Evolutionary conservation across 2,329 filamentous ascomycete genomes (phyloP).

Genomic region (Xylariomycetidae sp.): DNA sequence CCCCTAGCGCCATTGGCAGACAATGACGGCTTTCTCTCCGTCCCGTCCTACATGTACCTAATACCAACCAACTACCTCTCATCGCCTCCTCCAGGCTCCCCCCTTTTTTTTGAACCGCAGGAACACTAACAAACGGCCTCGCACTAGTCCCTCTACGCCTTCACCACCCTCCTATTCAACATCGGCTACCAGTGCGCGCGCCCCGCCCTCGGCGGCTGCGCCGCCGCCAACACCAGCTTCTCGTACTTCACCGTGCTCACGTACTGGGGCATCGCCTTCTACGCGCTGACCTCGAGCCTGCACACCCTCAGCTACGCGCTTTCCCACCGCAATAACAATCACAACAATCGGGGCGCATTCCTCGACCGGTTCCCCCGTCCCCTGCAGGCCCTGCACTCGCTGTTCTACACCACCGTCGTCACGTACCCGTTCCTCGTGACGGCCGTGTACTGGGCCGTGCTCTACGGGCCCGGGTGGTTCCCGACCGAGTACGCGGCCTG

Average conservation of each 20-base stretch:
- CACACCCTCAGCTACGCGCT: conserved; percentile 67
- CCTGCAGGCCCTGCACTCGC: conserved; percentile 60
- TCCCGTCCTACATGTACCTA: too few relatives aligned
- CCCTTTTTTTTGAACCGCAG: too few relatives aligned
- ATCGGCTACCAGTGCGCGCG: conserved; percentile 62
- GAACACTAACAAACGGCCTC: too few relatives aligned
- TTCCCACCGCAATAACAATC: too few relatives aligned
- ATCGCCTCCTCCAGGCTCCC: too few relatives aligned
- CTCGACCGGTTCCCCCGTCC: conserved; percentile 56
- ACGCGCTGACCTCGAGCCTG: conserved; percentile 61
- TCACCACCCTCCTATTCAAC: conserved; percentile 64
- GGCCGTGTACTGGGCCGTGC: conserved; percentile 63
- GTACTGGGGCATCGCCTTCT: conserved; percentile 80
- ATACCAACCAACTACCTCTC: too few relatives aligned
- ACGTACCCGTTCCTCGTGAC: conserved; percentile 66
- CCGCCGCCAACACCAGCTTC: conserved; percentile 53
- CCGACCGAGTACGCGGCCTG: conserved; percentile 48
- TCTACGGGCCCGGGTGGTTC: conserved; percentile 64
- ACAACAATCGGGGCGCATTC: conserved; percentile 49
- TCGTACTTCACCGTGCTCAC: conserved; percentile 80
- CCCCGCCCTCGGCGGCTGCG: conserved; percentile 36
- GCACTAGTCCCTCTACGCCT: conserved; percentile 55
- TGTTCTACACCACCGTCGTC: conserved; percentile 60
- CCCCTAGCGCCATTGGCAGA: too few relatives aligned
- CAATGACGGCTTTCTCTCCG: too few relatives aligned